These are phyloP conservation scores for Simplicillium sp. DNA, from an alignment of 2,329 filamentous ascomycete genomes.

Conservation along the genomic window DNA sequence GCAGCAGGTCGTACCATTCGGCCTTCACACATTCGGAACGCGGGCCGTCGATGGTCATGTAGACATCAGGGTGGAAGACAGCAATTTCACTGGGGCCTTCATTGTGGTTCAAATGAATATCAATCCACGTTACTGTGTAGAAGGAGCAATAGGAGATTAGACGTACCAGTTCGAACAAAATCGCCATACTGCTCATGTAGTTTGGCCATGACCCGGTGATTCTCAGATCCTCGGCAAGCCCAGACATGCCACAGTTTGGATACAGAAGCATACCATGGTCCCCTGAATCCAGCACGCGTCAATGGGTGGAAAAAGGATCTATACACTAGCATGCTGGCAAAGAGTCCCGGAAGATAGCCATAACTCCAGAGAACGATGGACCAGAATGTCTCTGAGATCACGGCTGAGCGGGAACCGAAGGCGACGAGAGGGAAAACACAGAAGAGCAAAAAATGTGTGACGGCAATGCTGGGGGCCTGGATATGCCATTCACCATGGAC, in stretches of 20 bases:
- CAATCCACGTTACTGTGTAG: no score
- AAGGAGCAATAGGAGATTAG: no score
- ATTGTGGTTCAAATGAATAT: no score
- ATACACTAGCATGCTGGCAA: constrained; percentile 25
- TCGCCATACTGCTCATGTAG: constrained; percentile 13
- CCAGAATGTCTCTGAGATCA: no score
- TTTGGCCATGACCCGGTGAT: constrained; percentile 12
- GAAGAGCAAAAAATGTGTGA: constrained; percentile 7
- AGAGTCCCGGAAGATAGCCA: constrained; percentile 9
- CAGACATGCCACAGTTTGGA: constrained; percentile 26
- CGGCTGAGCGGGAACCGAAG: no score
- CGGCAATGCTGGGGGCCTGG: constrained; percentile 10
- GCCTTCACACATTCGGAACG: constrained; percentile 14
- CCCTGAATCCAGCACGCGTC: constrained; percentile 20
- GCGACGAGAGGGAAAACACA: background rate
- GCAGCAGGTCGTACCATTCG: constrained; percentile 16
- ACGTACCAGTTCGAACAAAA: constrained; percentile 16
- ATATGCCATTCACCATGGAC: constrained; percentile 16
- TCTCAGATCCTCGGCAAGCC: constrained; percentile 12
- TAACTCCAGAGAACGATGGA: constrained; percentile 1
- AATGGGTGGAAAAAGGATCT: constrained; percentile 28
- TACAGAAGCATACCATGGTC: constrained; percentile 23
- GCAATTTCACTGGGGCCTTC: constrained; percentile 14
- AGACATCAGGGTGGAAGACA: constrained; percentile 15
- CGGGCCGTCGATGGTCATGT: constrained; percentile 13